These are phyloP conservation scores for Dalbergia cultrata DNA, from an alignment of 306 rosid genomes.

Conservation along the genomic window DNA sequence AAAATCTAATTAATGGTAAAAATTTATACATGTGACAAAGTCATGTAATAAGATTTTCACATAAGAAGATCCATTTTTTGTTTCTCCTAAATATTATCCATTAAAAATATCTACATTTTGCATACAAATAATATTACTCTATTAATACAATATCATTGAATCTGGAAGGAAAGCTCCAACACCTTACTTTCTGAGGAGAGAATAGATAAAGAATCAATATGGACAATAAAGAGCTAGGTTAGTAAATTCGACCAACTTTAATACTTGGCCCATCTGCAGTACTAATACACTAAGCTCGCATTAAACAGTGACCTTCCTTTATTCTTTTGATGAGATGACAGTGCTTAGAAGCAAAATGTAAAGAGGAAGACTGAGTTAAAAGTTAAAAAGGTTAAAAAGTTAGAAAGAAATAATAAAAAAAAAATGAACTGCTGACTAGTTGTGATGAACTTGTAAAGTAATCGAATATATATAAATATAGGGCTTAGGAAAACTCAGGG, in stretches of 20 bases:
- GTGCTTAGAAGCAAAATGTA: neutral
- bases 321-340: neutral
- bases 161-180: conserved; percentile 6
- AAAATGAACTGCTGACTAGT: neutral
- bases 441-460: neutral
- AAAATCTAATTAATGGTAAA: too few species aligned
- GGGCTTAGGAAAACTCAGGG: neutral
- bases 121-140: too few species aligned
- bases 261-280: neutral
- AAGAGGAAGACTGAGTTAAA: neutral
- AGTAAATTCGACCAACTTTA: neutral
- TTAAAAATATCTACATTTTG: too few species aligned
- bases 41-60: too few species aligned
- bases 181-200: neutral
- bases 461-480: neutral
- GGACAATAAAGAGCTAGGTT: neutral
- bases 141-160: neutral
- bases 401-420: neutral
- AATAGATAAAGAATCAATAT: conserved; percentile 4
- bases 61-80: too few species aligned
- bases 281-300: neutral
- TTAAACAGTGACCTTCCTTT: neutral
- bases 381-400: neutral
- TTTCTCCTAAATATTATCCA: too few species aligned
- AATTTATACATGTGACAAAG: too few species aligned